Evolutionary conservation across 768 basidiomycete species (phyloP).

Genomic region (Tulasnella sp.): DNA sequence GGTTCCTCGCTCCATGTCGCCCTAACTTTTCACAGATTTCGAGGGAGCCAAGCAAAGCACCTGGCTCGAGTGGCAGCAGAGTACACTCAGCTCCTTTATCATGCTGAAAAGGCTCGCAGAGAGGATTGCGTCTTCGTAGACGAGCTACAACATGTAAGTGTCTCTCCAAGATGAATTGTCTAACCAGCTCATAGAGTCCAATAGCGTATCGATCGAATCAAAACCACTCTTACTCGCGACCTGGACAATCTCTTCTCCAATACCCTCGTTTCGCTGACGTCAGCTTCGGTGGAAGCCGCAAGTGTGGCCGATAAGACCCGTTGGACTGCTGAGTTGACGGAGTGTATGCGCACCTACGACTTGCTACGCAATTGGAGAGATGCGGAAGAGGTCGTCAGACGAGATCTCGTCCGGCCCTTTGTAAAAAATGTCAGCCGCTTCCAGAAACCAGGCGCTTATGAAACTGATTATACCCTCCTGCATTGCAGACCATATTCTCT

Average conservation of each 20-base stretch:
- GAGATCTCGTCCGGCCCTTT: constrained; percentile 60
- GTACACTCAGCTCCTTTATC: constrained; percentile 87
- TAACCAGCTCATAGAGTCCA: constrained; percentile 23
- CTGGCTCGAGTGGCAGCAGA: constrained; percentile 77
- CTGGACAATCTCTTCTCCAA: constrained; percentile 70
- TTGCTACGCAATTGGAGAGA: constrained; percentile 68
- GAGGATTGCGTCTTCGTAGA: constrained; percentile 73
- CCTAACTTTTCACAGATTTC: constrained; percentile 34
- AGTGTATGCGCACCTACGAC: constrained; percentile 74
- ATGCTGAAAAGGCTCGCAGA: constrained; percentile 64
- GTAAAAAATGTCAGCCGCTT: constrained; percentile 54
- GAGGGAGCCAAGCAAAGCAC: constrained; percentile 63
- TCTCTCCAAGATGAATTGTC: constrained; percentile 18
- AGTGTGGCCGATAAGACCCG: constrained; percentile 42
- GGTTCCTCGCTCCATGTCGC: not conserved
- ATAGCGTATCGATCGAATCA: constrained; percentile 75
- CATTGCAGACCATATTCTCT: constrained; percentile 55
- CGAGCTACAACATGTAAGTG: constrained; percentile 71
- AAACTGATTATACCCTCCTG: not conserved
- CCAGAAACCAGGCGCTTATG: not conserved
- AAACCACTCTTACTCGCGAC: constrained; percentile 73
- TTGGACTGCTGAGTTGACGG: constrained; percentile 52
- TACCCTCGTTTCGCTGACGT: constrained; percentile 38
- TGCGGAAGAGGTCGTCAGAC: constrained; percentile 76
- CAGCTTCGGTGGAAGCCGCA: constrained; percentile 3